phyloP scores from a whole-genome alignment of 148 eudicot genomes.

The Cornus controversa region DNA sequence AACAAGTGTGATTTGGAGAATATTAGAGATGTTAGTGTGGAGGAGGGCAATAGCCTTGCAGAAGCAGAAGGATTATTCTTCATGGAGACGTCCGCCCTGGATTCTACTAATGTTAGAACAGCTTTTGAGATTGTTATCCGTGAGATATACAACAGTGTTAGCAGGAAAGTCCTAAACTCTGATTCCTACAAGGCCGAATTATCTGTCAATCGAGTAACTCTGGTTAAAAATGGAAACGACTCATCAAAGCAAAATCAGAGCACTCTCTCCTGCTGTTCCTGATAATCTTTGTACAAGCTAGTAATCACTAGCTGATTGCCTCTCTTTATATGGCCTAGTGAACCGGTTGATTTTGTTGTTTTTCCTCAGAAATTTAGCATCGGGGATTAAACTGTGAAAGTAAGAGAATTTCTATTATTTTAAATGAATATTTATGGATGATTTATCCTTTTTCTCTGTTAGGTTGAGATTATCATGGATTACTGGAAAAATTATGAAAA shows the following conservation, averaged over 20 bases:
- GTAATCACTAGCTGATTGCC: too few species aligned
- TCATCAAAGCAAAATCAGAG: constrained; percentile 44
- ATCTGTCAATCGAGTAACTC: constrained; percentile 61
- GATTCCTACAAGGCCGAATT: constrained; percentile 79
- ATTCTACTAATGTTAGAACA: constrained; percentile 62
- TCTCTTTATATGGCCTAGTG: too few species aligned
- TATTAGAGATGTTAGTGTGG: constrained; percentile 60
- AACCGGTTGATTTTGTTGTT: too few species aligned
- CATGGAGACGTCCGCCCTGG: constrained; percentile 85
- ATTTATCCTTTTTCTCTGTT: too few species aligned
- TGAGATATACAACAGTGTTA: constrained; percentile 64
- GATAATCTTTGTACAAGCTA: constrained; percentile 21
- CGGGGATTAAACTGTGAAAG: too few species aligned
- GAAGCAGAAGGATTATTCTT: constrained; percentile 74
- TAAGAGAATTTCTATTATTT: too few species aligned
- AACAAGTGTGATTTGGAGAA: constrained; percentile 74
- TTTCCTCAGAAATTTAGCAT: too few species aligned
- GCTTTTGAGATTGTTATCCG: constrained; percentile 81
- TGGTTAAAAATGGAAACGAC: constrained; percentile 44
- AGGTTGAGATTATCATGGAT: too few species aligned
- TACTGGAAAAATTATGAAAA: too few species aligned
- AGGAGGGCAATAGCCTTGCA: constrained; percentile 65
- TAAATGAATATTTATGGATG: too few species aligned
- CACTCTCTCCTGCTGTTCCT: constrained; percentile 50
- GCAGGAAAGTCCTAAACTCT: constrained; percentile 67